Base-by-base conservation (phyloP, 139 green algal genomes). In the Tetradesmus lagerheimii region DNA sequence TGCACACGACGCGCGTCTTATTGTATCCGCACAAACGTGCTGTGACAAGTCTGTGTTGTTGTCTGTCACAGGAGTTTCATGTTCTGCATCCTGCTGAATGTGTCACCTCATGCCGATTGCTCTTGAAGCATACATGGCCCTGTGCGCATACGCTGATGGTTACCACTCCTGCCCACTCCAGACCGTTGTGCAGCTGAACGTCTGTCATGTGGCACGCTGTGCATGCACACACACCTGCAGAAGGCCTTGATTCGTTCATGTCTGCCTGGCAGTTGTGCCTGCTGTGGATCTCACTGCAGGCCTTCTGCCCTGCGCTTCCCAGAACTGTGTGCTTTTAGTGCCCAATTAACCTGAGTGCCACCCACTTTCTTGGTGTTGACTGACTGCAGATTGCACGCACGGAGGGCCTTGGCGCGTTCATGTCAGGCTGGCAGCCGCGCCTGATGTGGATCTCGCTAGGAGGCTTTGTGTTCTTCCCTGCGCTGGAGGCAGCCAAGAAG, bases 371-470 rank as follows among this genome's bases (percentile, higher is more conserved):
- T 5, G 47, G 96, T 93, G 80, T 91, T 92, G 25, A 27, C 12
- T 64, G 50, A 27, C 34, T 92, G 12, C 93, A 95, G 86, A 99
- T 99, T 75, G 84, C 92, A 0, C 78, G 85, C 31, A 92, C 98
- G 78, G 98, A 99, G 93, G 98, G 98, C 31, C 20, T 92, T 20
- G 50, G 71, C 1, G 95, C 98, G 23, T 95, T 99, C 89, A 95
- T 99, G 90, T 92, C 93, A 83, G 98, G 98, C 27, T 98, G 98
- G 96, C 93, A 99, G 93, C 97, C 98, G 9, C 94, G 98, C 16
- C 95, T 99, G 53, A 94, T 98, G 35, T 99, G 98, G 98, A 99
- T 99, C 88, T 96, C 92, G 15, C 93, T 99, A 27, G 98, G 98
- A 45, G 97, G 97, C 75, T 97, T 96, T 89, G 95, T 99, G 15